Evolutionary conservation across 78 protist species (phyloP).

Genomic region (Dictyostelium brefeldianum): DNA sequence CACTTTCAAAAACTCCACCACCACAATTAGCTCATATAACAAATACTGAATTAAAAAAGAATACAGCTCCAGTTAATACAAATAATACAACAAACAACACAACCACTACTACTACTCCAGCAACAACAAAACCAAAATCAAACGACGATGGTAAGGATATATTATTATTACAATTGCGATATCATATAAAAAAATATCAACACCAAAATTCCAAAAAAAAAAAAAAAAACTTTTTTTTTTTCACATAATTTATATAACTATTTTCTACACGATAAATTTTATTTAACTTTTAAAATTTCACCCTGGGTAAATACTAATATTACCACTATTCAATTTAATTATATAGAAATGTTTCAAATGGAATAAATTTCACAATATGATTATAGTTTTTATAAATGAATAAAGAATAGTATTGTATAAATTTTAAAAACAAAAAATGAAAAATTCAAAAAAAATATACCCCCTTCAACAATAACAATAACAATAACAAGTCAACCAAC

Average conservation of each 20-base stretch:
- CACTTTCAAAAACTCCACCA: constrained; percentile 86
- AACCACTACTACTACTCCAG: constrained; percentile 4
- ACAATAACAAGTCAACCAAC: too few relatives aligned
- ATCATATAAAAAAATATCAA: too few relatives aligned
- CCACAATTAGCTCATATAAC: constrained; percentile 56
- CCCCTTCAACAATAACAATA: too few relatives aligned
- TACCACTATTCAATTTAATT: background rate
- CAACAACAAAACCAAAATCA: background rate
- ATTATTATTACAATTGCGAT: background rate
- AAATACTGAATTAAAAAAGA: constrained; percentile 30
- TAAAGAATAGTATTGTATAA: too few relatives aligned
- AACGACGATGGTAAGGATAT: constrained; percentile 15
- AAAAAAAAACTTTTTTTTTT: too few relatives aligned
- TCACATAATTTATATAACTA: background rate
- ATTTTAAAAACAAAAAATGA: too few relatives aligned
- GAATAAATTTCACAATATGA: background rate
- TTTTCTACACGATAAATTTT: background rate
- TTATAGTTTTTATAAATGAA: too few relatives aligned
- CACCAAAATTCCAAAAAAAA: too few relatives aligned
- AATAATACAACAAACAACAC: background rate
- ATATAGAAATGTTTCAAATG: constrained; percentile 33
- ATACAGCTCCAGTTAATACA: background rate
- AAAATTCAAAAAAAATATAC: too few relatives aligned
- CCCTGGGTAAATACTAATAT: too few relatives aligned
- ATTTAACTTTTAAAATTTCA: background rate